These are phyloP conservation scores for Aquanectria penicillioides DNA, from an alignment of 2,329 filamentous ascomycete species.

Conservation along the genomic window DNA sequence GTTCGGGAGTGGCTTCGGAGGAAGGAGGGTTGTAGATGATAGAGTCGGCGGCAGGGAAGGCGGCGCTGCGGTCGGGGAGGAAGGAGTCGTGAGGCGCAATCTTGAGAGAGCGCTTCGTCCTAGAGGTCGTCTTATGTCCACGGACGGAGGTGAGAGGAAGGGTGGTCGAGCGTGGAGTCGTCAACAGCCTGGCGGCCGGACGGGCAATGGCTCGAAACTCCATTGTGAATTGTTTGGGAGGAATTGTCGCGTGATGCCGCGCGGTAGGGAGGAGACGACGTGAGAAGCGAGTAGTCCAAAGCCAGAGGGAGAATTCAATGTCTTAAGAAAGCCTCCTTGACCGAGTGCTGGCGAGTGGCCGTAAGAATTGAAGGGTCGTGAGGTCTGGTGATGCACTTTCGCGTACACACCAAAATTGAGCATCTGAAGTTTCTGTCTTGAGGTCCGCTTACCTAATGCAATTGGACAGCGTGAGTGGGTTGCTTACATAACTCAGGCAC, in stretches of 20 bases:
- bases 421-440: conserved; percentile 42
- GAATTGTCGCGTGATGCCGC: conserved; percentile 16
- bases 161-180: conserved; percentile 34
- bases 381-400: conserved; percentile 29
- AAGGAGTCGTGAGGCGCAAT: conserved; percentile 71
- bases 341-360: conserved; percentile 36
- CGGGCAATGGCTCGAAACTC: conserved; percentile 48
- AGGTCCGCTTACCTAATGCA: conserved; percentile 22
- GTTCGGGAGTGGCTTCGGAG: conserved; percentile 64
- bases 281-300: neutral
- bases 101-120: conserved; percentile 67
- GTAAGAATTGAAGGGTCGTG: conserved; percentile 36
- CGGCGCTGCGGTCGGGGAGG: conserved; percentile 50
- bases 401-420: conserved; percentile 28
- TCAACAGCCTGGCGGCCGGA: conserved; percentile 48
- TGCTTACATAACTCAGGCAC: neutral
- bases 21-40: conserved; percentile 69
- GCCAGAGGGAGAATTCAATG: conserved; percentile 2
- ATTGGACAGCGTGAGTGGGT: conserved; percentile 27
- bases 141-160: conserved; percentile 45
- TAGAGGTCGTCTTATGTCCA: conserved; percentile 62
- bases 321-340: conserved; percentile 24
- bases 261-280: neutral
- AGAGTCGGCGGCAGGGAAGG: conserved; percentile 46
- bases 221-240: conserved; percentile 39